A percentile compares a stretch with the other conserved stretches of the same genome.
phyloP scores from a whole-genome alignment of 768 basidiomycete species.

The Holtermannia corniformis region DNA sequence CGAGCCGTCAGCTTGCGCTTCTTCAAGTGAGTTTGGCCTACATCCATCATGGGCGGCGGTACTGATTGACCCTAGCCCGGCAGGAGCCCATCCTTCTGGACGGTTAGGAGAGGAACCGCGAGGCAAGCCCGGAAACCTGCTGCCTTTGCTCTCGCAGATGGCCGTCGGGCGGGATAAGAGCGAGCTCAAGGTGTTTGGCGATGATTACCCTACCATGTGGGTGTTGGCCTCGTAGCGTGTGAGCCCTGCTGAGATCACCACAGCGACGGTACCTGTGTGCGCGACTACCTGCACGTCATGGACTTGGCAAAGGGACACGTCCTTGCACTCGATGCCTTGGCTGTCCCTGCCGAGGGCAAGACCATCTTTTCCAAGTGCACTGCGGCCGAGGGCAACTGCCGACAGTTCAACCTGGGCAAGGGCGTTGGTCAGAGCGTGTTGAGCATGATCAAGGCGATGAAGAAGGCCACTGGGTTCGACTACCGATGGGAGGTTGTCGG shows the following conservation, averaged over 20 bases:
- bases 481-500: conserved; percentile 85
- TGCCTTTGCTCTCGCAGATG: conserved; percentile 90
- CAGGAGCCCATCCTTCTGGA: conserved; percentile 95
- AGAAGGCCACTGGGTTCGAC: conserved; percentile 73
- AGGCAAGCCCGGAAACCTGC: conserved; percentile 85
- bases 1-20: conserved; percentile 76
- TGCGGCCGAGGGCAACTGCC: conserved; percentile 52
- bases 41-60: conserved; percentile 19
- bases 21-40: conserved; percentile 65
- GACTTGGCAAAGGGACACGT: conserved; percentile 93
- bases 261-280: conserved; percentile 95
- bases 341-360: conserved; percentile 46
- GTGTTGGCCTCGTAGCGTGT: conserved; percentile 24
- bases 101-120: conserved; percentile 91
- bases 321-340: conserved; percentile 76
- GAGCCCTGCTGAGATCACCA: background rate
- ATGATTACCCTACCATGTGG: conserved; percentile 90
- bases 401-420: conserved; percentile 94
- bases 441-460: conserved; percentile 91
- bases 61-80: conserved; percentile 54
- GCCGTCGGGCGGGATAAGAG: conserved; percentile 77
- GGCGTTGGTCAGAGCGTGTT: conserved; percentile 86
- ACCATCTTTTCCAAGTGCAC: conserved; percentile 53
- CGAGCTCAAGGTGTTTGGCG: conserved; percentile 71
- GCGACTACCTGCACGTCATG: conserved; percentile 64